phyloP scores from a whole-genome alignment of 2,329 filamentous ascomycete genomes.

The Ascochyta rabiei region DNA sequence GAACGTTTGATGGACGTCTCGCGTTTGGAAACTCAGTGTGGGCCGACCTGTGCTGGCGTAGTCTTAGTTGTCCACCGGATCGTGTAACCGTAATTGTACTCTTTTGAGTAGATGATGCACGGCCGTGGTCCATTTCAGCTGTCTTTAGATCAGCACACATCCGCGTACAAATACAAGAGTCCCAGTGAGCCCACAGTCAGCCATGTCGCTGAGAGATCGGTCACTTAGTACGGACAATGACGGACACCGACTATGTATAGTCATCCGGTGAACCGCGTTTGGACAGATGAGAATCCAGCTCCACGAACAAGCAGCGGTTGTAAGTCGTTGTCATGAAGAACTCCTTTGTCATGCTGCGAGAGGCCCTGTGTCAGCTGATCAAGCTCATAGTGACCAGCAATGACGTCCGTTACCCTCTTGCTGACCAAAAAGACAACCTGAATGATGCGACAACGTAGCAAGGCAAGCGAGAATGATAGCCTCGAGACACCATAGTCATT shows the following conservation, averaged over 20 bases:
- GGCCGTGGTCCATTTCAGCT: not conserved
- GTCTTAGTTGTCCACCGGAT: not conserved
- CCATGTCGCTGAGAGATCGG: not conserved
- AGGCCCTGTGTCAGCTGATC: not conserved
- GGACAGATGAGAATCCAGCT: not conserved
- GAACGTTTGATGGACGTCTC: not conserved
- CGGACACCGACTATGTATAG: not conserved
- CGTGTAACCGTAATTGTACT: not conserved
- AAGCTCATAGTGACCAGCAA: not conserved
- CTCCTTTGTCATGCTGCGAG: not conserved
- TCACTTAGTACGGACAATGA: not conserved
- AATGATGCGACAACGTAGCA: not conserved
- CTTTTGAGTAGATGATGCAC: not conserved
- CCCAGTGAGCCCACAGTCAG: constrained; percentile 7
- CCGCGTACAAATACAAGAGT: not conserved
- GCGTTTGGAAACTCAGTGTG: not conserved
- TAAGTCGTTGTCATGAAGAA: not conserved
- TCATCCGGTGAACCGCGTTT: not conserved
- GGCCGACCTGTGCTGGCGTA: not conserved
- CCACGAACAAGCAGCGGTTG: not conserved
- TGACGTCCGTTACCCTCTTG: not conserved
- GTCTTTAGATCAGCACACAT: not conserved
- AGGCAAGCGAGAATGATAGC: not conserved
- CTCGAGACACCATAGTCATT: not conserved
- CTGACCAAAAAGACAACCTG: not conserved